Percentiles rank a stretch among this genome's conserved stretches.
Evolutionary conservation across 257 asterid species (phyloP).

Genomic region (Coffea eugenioides): DNA sequence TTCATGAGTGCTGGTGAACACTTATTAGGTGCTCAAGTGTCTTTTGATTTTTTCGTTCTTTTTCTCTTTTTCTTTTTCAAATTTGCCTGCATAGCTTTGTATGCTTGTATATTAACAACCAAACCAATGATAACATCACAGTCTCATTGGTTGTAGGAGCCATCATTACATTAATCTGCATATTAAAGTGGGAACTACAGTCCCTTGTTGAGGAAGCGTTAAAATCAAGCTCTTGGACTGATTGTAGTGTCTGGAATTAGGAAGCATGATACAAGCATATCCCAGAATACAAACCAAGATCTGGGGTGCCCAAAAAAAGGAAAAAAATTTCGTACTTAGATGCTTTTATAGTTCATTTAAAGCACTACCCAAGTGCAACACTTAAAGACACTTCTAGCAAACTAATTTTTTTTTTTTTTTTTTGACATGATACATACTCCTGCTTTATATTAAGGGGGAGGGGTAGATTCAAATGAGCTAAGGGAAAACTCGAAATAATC

Average conservation of each 20-base stretch:
- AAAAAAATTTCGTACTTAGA: not conserved
- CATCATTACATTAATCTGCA: not conserved
- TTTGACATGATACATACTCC: no score
- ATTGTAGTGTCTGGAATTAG: not conserved
- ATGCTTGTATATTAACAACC: not conserved
- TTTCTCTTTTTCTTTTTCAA: no score
- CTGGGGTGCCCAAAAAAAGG: no score
- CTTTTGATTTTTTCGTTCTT: no score
- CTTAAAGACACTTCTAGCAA: not conserved
- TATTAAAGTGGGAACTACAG: not conserved
- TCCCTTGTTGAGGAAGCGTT: not conserved
- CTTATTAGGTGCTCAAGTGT: no score
- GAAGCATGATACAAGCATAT: not conserved
- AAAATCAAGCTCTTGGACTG: conserved; percentile 2
- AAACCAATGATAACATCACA: not conserved
- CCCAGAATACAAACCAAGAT: not conserved
- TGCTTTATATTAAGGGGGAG: not conserved
- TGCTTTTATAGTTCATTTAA: not conserved
- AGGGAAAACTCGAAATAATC: no score
- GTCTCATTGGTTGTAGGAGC: not conserved
- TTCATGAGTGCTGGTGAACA: no score
- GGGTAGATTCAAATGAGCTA: no score
- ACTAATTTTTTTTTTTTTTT: no score
- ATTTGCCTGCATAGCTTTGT: no score
- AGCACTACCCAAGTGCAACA: not conserved